Conservation (phyloP, 805 yeast genomes). For the Saccharomycopsis fodiens region DNA sequence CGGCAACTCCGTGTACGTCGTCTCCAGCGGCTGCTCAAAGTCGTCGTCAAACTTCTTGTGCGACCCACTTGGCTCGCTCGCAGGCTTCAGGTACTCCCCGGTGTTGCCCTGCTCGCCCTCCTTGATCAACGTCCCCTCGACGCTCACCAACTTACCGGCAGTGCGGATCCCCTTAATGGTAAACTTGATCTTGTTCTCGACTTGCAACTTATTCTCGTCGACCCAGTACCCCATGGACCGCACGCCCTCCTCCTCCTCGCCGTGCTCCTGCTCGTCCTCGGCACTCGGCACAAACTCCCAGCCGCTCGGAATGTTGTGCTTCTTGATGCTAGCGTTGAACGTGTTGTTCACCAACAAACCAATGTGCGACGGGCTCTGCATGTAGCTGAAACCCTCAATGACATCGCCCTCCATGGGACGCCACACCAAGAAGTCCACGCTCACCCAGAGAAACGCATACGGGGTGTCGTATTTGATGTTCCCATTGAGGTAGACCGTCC, state of each 20-base stretch:
- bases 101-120: slow-evolving; percentile 34
- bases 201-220: slow-evolving; percentile 61
- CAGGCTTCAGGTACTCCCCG: background rate
- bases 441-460: slow-evolving; percentile 80
- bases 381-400: slow-evolving; percentile 79
- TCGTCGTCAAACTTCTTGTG: slow-evolving; percentile 20
- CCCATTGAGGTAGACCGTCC: slow-evolving; percentile 38
- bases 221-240: slow-evolving; percentile 82
- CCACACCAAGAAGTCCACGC: slow-evolving; percentile 82
- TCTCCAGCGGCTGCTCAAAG: slow-evolving; percentile 4
- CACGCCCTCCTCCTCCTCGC: slow-evolving; percentile 21
- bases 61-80: background rate
- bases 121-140: slow-evolving; percentile 76
- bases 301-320: slow-evolving; percentile 71
- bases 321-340: slow-evolving; percentile 87
- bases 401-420: slow-evolving; percentile 81
- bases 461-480: slow-evolving; percentile 75
- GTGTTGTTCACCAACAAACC: slow-evolving; percentile 89
- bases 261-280: slow-evolving; percentile 59
- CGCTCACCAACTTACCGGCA: slow-evolving; percentile 74
- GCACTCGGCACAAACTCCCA: slow-evolving; percentile 85
- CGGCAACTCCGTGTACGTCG: slow-evolving; percentile 17
- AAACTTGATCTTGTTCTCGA: slow-evolving; percentile 80
- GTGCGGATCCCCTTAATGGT: slow-evolving; percentile 64
- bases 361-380: slow-evolving; percentile 93